Evolutionary conservation across 164 flowering plant species (phyloP).

Genomic region (Stephania cephalantha): DNA sequence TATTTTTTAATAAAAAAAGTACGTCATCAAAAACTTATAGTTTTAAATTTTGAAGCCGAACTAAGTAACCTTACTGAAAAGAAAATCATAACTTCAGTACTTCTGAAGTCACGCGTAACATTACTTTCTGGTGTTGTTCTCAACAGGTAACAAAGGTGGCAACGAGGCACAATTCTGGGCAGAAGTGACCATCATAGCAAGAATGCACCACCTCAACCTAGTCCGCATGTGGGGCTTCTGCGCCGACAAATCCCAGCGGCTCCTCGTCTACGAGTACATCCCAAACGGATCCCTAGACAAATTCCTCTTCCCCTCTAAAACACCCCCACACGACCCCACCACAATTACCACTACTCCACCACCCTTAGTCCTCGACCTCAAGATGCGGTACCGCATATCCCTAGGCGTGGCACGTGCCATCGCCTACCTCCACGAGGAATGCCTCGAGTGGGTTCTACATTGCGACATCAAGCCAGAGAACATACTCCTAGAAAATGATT

Average conservation of each 20-base stretch:
- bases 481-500: constrained; percentile 70
- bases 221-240: constrained; percentile 80
- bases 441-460: constrained; percentile 72
- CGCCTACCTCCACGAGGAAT: constrained; percentile 61
- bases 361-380: constrained; percentile 35
- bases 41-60: too few relatives aligned
- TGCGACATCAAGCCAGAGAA: constrained; percentile 86
- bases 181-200: constrained; percentile 72
- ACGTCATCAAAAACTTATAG: too few relatives aligned
- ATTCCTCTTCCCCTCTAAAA: constrained; percentile 27
- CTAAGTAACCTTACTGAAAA: too few relatives aligned
- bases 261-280: constrained; percentile 59
- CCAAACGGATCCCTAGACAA: constrained; percentile 59
- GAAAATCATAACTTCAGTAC: too few relatives aligned
- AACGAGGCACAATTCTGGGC: constrained; percentile 72
- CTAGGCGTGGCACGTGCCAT: constrained; percentile 57
- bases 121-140: too few relatives aligned
- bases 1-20: too few relatives aligned
- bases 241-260: constrained; percentile 58
- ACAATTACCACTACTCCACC: too few relatives aligned
- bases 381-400: constrained; percentile 42
- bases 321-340: not conserved
- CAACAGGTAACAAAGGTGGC: too few relatives aligned
- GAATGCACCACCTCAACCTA: constrained; percentile 84
- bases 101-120: too few relatives aligned